phyloP scores from a whole-genome alignment of 345 rosid species.

The Ceriops tagal region DNA sequence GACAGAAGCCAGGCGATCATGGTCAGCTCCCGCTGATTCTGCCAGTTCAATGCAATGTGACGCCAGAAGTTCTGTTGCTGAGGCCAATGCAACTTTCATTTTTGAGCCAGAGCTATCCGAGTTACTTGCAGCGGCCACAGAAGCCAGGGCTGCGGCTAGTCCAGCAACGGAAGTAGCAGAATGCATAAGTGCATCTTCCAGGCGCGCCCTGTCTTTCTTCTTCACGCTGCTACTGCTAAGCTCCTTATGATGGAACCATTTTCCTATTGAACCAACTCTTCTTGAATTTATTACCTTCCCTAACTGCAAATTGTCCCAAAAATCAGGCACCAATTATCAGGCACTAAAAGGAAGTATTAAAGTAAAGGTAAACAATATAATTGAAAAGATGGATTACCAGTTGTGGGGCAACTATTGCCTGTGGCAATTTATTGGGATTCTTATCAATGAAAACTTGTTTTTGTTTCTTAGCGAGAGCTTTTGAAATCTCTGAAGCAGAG shows the following conservation, averaged over 20 bases:
- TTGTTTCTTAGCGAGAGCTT: constrained; percentile 78
- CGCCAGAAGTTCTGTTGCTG: constrained; percentile 87
- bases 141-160: constrained; percentile 89
- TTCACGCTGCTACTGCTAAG: constrained; percentile 36
- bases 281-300: constrained; percentile 46
- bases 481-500: constrained; percentile 85
- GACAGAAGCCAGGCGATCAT: constrained; percentile 58
- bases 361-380: background rate
- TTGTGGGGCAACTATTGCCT: constrained; percentile 40
- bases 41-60: constrained; percentile 87
- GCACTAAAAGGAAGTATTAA: background rate
- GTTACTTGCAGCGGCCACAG: constrained; percentile 60
- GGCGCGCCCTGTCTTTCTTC: constrained; percentile 75
- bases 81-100: constrained; percentile 71
- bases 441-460: constrained; percentile 38
- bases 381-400: constrained; percentile 28
- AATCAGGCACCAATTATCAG: background rate
- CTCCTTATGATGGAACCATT: constrained; percentile 83
- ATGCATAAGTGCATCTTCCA: constrained; percentile 72
- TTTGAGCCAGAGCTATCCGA: constrained; percentile 44
- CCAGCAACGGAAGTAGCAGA: constrained; percentile 82
- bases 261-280: constrained; percentile 62
- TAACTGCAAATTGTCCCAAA: constrained; percentile 32
- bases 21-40: constrained; percentile 71
- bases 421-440: constrained; percentile 33